Evolutionary conservation across 1,139 yeast species (phyloP).

Genomic region (Yamadazyma triangularis): DNA sequence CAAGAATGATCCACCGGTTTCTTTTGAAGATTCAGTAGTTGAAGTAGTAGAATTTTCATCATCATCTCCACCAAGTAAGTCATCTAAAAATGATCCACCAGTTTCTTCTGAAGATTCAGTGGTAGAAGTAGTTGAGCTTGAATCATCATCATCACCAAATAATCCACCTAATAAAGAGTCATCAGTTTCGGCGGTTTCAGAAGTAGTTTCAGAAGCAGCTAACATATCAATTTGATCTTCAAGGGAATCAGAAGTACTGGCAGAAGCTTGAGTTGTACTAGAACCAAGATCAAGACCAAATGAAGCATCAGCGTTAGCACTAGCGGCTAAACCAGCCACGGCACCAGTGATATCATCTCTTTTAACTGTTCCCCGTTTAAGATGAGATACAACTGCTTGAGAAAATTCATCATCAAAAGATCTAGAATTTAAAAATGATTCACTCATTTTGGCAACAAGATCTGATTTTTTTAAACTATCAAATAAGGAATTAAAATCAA

Average conservation of each 20-base stretch:
- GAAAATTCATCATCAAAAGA: conserved; percentile 13
- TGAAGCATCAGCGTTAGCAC: conserved; percentile 2
- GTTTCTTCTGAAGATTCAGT: conserved; percentile 7
- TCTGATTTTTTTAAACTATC: conserved; percentile 23
- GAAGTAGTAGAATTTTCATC: conserved; percentile 10
- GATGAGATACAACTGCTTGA: conserved; percentile 10
- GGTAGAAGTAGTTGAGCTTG: conserved; percentile 8
- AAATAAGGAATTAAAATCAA: conserved; percentile 19
- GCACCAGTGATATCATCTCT: conserved; percentile 6
- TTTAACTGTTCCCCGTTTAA: conserved; percentile 14
- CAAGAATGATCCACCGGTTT: conserved; percentile 12
- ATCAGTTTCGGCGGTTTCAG: conserved; percentile 2
- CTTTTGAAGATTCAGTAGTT: conserved; percentile 9
- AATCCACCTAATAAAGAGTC: conserved; percentile 11
- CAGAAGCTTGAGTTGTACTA: neutral
- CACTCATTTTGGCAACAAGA: conserved; percentile 16
- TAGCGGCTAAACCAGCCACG: conserved; percentile 3
- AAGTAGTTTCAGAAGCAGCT: conserved; percentile 5
- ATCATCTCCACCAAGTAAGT: conserved; percentile 9
- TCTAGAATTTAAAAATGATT: conserved; percentile 14
- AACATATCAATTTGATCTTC: conserved; percentile 1
- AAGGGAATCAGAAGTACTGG: neutral
- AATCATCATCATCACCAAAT: conserved; percentile 7
- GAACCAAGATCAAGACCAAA: neutral
- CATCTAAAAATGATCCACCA: conserved; percentile 15